Conservation (phyloP, 257 asterid species). For the Solanum chaucha region DNA sequence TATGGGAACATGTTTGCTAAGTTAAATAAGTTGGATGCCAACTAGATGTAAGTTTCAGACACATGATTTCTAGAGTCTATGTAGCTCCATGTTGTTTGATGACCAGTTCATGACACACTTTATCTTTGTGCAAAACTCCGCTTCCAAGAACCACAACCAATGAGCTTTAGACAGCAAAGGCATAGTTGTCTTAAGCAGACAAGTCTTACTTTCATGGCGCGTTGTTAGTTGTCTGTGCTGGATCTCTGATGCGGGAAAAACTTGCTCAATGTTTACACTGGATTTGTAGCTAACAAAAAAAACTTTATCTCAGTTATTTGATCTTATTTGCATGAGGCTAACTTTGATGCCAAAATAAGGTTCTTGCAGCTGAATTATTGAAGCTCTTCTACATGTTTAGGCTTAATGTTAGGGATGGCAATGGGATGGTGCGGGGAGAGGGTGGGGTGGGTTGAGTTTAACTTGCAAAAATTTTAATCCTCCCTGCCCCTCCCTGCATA, state of each 20-base stretch:
- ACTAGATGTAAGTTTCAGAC: conserved; percentile 11
- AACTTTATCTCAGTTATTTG: not conserved
- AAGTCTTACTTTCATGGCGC: not conserved
- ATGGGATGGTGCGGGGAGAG: no score
- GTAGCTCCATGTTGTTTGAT: not conserved
- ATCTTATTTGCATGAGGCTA: not conserved
- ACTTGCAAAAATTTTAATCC: no score
- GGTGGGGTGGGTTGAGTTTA: no score
- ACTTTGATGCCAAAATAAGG: not conserved
- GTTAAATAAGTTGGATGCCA: conserved; percentile 13
- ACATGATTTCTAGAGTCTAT: not conserved
- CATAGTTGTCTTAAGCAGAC: conserved; percentile 10
- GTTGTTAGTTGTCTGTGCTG: not conserved
- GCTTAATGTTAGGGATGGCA: not conserved
- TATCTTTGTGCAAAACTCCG: conserved; percentile 20
- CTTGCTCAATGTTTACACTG: not conserved
- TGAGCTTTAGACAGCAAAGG: conserved; percentile 47
- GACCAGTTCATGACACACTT: not conserved
- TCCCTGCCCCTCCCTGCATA: no score
- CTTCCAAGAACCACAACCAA: conserved; percentile 21
- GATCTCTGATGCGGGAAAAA: not conserved
- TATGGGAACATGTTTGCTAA: conserved; percentile 42
- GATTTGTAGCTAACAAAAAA: not conserved
- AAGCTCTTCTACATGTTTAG: not conserved
- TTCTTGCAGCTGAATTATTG: not conserved